These are phyloP conservation scores for Saccharomycopsis crataegensis DNA, from an alignment of 1,139 yeast genomes.

Conservation along the genomic window DNA sequence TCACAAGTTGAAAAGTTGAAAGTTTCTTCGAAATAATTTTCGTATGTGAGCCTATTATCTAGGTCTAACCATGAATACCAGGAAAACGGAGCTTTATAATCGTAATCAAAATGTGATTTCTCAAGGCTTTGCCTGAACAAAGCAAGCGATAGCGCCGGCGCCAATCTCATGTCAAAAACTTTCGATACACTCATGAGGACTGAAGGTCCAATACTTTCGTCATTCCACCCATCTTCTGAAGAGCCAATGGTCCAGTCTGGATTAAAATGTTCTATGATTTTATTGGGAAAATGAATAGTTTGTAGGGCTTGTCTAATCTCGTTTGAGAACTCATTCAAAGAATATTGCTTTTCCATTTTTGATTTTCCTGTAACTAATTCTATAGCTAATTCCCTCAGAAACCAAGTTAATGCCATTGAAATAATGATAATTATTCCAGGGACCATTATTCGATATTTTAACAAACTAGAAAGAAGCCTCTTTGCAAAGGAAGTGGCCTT, in stretches of 20 bases:
- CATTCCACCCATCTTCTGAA: neutral
- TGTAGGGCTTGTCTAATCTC: neutral
- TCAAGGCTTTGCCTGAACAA: conserved; percentile 1
- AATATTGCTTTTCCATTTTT: neutral
- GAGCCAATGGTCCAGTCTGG: neutral
- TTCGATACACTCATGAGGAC: neutral
- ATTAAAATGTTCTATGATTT: neutral
- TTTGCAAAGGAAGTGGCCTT: too few species aligned
- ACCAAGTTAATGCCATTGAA: too few species aligned
- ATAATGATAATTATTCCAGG: too few species aligned
- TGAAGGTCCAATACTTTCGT: neutral
- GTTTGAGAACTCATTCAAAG: neutral
- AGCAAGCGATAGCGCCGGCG: conserved; percentile 3
- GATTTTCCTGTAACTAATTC: too few species aligned
- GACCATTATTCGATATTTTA: too few species aligned
- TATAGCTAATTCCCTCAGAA: too few species aligned
- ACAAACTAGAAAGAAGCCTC: too few species aligned
- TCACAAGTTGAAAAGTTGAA: conserved; percentile 3
- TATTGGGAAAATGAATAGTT: neutral
- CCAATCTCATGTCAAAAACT: conserved; percentile 4
- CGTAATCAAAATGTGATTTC: neutral
- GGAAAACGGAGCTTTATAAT: conserved; percentile 5
- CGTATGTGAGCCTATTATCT: neutral
- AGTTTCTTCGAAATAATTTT: neutral
- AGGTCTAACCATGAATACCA: conserved; percentile 10